Evolutionary conservation across 73 alveolate species (phyloP).

Genomic region (Paramecium pentaurelia): DNA sequence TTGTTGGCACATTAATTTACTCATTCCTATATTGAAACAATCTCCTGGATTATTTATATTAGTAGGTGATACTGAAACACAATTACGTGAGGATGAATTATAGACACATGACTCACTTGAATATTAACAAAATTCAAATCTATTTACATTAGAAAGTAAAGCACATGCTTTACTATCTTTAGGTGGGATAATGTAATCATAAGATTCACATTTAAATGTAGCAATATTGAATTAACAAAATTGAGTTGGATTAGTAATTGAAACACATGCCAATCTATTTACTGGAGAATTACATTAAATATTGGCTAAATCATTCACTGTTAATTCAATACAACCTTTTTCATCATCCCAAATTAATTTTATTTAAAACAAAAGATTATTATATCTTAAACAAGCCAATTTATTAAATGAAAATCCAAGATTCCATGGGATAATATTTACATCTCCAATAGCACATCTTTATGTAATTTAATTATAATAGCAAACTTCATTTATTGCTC

Average conservation of each 20-base stretch:
- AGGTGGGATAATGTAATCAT: not conserved
- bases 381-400: not conserved
- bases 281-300: not conserved
- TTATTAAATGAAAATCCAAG: not conserved
- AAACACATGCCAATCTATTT: not conserved
- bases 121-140: conserved; percentile 20
- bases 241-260: not conserved
- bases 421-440: not conserved
- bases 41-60: not conserved
- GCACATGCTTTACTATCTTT: not conserved
- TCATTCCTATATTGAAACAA: not conserved
- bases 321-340: not conserved
- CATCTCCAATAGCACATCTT: not conserved
- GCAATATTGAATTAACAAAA: not conserved
- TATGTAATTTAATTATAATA: not conserved
- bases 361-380: not conserved
- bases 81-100: not conserved
- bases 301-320: not conserved
- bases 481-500: not conserved
- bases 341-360: not conserved
- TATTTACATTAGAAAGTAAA: not conserved
- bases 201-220: not conserved
- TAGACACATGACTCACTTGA: not conserved
- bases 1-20: not conserved
- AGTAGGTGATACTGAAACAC: not conserved